Evolutionary conservation across 2,329 filamentous ascomycete genomes (phyloP).

Genomic region (Colletotrichum lupini): DNA sequence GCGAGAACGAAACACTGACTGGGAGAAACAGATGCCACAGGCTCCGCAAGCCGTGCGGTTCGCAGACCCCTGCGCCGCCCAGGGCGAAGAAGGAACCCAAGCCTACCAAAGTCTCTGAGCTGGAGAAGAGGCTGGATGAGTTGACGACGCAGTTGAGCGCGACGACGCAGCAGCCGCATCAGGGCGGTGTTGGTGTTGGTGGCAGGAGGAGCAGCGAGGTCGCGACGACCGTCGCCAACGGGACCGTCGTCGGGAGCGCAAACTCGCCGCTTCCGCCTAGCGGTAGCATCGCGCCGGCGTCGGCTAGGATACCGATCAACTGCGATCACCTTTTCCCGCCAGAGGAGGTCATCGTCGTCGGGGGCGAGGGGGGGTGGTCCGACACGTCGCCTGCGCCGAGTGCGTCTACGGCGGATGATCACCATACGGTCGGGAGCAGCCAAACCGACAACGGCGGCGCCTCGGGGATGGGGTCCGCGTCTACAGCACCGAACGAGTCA

Average conservation of each 20-base stretch:
- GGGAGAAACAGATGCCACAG: conserved; percentile 54
- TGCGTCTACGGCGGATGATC: conserved; percentile 38
- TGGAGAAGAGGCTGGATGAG: conserved; percentile 62
- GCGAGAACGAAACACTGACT: neutral
- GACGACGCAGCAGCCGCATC: conserved; percentile 14
- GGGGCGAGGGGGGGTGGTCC: neutral
- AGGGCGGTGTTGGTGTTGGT: neutral
- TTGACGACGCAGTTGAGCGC: conserved; percentile 57
- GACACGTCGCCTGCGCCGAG: conserved; percentile 29
- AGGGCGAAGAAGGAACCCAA: conserved; percentile 59
- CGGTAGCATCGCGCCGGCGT: conserved; percentile 19
- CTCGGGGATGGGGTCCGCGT: neutral
- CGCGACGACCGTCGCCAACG: conserved; percentile 11
- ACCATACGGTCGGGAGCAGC: conserved; percentile 29
- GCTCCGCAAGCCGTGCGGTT: conserved; percentile 58
- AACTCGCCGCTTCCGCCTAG: conserved; percentile 22
- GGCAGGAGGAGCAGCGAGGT: conserved; percentile 7
- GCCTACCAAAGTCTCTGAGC: conserved; percentile 60
- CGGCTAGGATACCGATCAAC: conserved; percentile 36
- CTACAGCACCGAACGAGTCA: conserved; percentile 36
- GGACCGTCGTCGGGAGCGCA: conserved; percentile 12
- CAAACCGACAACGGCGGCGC: conserved; percentile 23
- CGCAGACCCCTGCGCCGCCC: conserved; percentile 59
- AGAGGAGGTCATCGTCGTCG: neutral
- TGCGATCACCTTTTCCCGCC: conserved; percentile 51